These are phyloP conservation scores for Aspergillus sp. DNA, from an alignment of 2,329 filamentous ascomycete species.

Conservation along the genomic window DNA sequence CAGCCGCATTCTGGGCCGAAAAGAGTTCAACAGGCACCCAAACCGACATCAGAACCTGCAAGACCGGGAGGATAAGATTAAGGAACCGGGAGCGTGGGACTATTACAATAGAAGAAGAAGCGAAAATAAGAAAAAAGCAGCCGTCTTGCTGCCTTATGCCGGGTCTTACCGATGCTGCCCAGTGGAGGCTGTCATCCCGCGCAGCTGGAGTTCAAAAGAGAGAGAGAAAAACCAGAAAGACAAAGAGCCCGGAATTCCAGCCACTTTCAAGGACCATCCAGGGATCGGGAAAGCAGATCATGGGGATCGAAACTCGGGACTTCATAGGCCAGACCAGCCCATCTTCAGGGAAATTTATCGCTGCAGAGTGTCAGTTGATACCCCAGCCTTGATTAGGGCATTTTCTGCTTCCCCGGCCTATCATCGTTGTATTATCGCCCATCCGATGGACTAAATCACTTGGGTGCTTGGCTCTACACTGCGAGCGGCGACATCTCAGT, in stretches of 20 bases:
- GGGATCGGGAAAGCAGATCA: conserved; percentile 1
- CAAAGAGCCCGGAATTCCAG: not conserved
- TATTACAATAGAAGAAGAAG: not conserved
- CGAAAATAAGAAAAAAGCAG: not conserved
- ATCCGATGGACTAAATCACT: not conserved
- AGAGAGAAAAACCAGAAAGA: not conserved
- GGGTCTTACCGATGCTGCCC: conserved; percentile 14
- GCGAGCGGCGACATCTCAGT: not conserved
- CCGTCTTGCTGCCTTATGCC: conserved; percentile 11
- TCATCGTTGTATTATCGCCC: not conserved
- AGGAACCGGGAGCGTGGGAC: not conserved
- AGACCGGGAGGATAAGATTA: not conserved
- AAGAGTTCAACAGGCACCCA: not conserved
- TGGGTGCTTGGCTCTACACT: not conserved
- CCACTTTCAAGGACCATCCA: not conserved
- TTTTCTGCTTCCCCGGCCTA: not conserved
- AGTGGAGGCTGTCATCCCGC: conserved; percentile 9
- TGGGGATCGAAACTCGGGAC: not conserved
- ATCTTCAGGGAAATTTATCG: no score
- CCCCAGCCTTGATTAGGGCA: conserved; percentile 6
- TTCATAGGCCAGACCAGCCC: not conserved
- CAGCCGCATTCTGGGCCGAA: not conserved
- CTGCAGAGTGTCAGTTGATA: conserved; percentile 8
- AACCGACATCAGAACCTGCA: not conserved
- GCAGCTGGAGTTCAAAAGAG: not conserved